Evolutionary conservation across 352 stramenopile genomes (phyloP).

Genomic region (Phytophthora pseudosyringae): DNA sequence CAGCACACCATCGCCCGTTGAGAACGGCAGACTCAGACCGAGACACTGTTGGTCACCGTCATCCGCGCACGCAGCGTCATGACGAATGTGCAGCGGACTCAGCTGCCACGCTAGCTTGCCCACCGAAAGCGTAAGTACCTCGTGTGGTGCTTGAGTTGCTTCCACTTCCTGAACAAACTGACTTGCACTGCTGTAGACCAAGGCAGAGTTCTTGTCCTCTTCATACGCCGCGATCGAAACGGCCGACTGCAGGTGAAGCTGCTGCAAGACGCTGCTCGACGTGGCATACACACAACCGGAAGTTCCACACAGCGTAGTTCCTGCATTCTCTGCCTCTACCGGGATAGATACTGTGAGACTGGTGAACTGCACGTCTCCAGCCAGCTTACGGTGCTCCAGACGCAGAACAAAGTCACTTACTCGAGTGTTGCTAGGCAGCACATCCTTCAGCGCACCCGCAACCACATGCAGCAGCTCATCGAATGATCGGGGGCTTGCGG

Average conservation of each 20-base stretch:
- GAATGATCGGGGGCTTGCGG: constrained; percentile 13
- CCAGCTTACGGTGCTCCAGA: constrained; percentile 20
- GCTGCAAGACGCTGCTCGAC: constrained; percentile 24
- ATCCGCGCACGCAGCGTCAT: constrained; percentile 32
- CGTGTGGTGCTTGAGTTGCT: constrained; percentile 19
- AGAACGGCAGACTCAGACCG: constrained; percentile 46
- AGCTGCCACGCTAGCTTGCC: constrained; percentile 51
- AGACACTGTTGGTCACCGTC: constrained; percentile 32
- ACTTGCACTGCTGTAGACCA: constrained; percentile 37
- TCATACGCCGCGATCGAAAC: constrained; percentile 34
- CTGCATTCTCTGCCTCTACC: constrained; percentile 14
- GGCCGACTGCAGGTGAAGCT: constrained; percentile 22
- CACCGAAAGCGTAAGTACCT: constrained; percentile 47
- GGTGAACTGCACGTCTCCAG: constrained; percentile 32
- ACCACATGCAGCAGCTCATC: constrained; percentile 25
- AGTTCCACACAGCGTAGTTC: constrained; percentile 25
- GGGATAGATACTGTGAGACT: constrained; percentile 32
- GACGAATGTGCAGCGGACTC: constrained; percentile 33
- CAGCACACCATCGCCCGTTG: constrained; percentile 24
- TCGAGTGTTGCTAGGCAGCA: constrained; percentile 7
- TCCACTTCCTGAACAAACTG: constrained; percentile 20
- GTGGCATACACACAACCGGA: constrained; percentile 37
- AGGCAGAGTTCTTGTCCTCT: constrained; percentile 19
- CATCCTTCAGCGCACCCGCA: constrained; percentile 22
- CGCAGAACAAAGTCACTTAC: constrained; percentile 26